A percentile compares a stretch with the other conserved stretches of the same genome.
phyloP scores from a whole-genome alignment of 345 rosid species.

The Luvunga scandens region DNA sequence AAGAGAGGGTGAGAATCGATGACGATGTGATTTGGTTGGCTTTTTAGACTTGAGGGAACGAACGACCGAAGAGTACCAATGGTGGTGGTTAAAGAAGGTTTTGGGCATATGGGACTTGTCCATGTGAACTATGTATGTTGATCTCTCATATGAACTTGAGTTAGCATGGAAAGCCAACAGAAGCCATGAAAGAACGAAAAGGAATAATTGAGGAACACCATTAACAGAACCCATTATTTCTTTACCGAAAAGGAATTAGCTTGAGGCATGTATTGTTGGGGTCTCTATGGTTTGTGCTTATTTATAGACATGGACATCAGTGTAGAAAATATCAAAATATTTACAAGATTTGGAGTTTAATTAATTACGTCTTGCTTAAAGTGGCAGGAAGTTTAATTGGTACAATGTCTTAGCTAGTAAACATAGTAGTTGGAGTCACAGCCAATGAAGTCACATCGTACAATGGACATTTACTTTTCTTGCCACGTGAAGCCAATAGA shows the following conservation, averaged over 20 bases:
- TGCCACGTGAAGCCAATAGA: not conserved
- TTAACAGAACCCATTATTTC: constrained; percentile 10
- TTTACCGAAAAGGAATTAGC: not conserved
- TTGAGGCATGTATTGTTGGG: not conserved
- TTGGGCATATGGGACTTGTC: constrained; percentile 28
- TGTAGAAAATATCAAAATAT: not conserved
- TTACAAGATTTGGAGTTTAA: not conserved
- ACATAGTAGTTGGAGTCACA: not conserved
- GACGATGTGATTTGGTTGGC: not conserved
- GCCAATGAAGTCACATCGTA: not conserved
- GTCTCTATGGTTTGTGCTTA: not conserved
- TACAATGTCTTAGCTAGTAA: not conserved
- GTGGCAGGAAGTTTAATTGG: not conserved
- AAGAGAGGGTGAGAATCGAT: constrained; percentile 3
- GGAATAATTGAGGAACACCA: not conserved
- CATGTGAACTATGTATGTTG: constrained; percentile 24
- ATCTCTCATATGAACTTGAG: constrained; percentile 1
- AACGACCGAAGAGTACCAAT: constrained; percentile 32
- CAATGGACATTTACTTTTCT: not conserved
- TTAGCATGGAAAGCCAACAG: not conserved
- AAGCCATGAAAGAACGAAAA: not conserved
- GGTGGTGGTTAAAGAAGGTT: constrained; percentile 14
- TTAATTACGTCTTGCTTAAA: not conserved
- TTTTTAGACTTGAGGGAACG: constrained; percentile 18
- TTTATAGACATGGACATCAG: not conserved